Evolutionary conservation across 2,329 filamentous ascomycete species (phyloP).

Genomic region (Blumeria graminis): DNA sequence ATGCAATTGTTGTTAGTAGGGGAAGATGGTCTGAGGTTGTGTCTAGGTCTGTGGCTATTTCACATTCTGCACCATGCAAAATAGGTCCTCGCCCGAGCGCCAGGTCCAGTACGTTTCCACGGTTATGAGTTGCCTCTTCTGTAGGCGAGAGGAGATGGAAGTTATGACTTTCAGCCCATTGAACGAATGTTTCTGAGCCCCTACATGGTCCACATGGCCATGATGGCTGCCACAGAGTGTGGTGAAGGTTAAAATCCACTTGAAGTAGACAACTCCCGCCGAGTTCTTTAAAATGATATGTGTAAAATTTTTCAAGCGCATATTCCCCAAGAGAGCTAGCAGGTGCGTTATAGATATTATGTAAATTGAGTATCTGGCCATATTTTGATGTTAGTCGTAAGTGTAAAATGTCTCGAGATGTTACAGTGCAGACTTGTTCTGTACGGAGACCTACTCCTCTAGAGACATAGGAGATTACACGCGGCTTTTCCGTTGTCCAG

Average conservation of each 20-base stretch:
- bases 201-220: background rate
- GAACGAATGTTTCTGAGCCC: background rate
- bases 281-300: background rate
- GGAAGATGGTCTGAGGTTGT: background rate
- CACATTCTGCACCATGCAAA: background rate
- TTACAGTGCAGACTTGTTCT: background rate
- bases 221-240: background rate
- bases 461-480: background rate
- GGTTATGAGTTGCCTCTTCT: background rate
- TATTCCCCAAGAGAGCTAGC: background rate
- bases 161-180: background rate
- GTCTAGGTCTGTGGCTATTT: background rate
- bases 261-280: background rate
- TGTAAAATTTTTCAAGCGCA: background rate
- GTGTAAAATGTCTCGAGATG: background rate
- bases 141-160: background rate
- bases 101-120: background rate
- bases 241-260: constrained; percentile 1
- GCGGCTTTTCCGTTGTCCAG: background rate
- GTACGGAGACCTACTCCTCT: background rate
- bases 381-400: background rate
- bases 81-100: background rate
- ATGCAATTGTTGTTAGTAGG: background rate
- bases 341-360: background rate
- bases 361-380: background rate